Evolutionary conservation across 768 basidiomycete genomes (phyloP), one percentile per base, ranked within the genome.

Genomic region (Amanita subjunquillea): DNA sequence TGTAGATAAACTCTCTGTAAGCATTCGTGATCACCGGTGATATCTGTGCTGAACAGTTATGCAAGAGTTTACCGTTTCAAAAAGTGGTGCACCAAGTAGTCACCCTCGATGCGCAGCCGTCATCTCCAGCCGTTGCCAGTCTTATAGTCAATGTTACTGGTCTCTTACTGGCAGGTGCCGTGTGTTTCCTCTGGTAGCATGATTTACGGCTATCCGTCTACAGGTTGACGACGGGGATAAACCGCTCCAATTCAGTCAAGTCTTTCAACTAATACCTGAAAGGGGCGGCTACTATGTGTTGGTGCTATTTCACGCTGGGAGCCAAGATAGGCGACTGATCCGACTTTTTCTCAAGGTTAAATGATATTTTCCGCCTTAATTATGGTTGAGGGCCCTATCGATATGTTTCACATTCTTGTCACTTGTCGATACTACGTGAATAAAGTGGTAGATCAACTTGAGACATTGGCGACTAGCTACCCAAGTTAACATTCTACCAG

Each of bases 341-440:
- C 41, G 54, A 30, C 57, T 4, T 22, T 34, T 8, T 44, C 10
- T 43, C 30, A 1, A 91, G 89, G 51, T 72, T 77, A 63, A 95
- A 95, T 67, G 90, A 94, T 65, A 83, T 94, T 55, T 94, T 96
- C 87, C 87, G 90, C 57, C 83, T 92, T 68, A 90, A 90, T 72
- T 78, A 81, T 63, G 85, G 80, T 58, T 38, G 34, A 38, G 72
- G 64, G 63, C 66, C 25, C 37, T 32, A 15, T 25, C 12, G 13
- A 23, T 17, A 37, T 9, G 2, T 12, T 22, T 29, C 32, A 7
- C 34, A 10, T 37, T 27, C 37, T 15, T 22, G 39, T 38, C 25
- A 25, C n/a, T 23, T n/a, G 20, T 36, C 13, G 15, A 17, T 32
- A 48, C 22, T 38, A 25, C 27, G 22, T 48, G 36, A 48, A 48